Percentiles rank a stretch among this genome's conserved stretches.
These are phyloP conservation scores for Rhodomyrtus psidioides DNA, from an alignment of 441 rosid genomes.

Conservation along the genomic window DNA sequence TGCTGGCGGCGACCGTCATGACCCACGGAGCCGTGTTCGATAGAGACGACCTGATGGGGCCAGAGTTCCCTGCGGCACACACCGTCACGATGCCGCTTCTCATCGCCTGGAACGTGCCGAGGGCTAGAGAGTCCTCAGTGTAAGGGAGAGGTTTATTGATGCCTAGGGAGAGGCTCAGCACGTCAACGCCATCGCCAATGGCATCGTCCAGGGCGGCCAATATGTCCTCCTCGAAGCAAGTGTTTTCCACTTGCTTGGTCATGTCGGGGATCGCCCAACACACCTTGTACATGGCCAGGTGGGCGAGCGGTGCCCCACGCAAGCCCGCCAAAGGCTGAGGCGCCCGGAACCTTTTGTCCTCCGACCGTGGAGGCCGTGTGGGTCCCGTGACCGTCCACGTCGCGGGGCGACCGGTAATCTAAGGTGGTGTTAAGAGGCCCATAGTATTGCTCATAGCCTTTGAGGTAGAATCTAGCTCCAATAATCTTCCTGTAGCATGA, in stretches of 20 bases:
- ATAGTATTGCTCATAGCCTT: slow-evolving; percentile 31
- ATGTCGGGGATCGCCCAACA: slow-evolving; percentile 27
- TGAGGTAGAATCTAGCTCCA: slow-evolving; percentile 66
- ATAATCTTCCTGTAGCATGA: slow-evolving; percentile 47
- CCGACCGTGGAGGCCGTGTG: slow-evolving; percentile 35
- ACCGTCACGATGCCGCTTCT: slow-evolving; percentile 17
- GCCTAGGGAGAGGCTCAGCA: slow-evolving; percentile 9
- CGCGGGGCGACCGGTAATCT: slow-evolving; percentile 54
- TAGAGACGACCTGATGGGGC: slow-evolving; percentile 17
- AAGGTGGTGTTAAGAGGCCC: slow-evolving; percentile 41
- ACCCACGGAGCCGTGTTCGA: slow-evolving; percentile 32
- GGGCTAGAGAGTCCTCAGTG: slow-evolving; percentile 8
- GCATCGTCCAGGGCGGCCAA: slow-evolving; percentile 27
- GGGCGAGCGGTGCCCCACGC: slow-evolving; percentile 24
- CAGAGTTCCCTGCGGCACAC: slow-evolving; percentile 20
- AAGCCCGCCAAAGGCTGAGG: slow-evolving; percentile 24
- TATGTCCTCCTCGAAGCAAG: slow-evolving; percentile 1
- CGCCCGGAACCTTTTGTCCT: slow-evolving; percentile 11
- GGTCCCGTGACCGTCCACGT: slow-evolving; percentile 21
- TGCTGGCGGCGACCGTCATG: slow-evolving; percentile 29
- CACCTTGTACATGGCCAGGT: slow-evolving; percentile 28
- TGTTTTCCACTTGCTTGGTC: slow-evolving; percentile 8
- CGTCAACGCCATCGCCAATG: slow-evolving; percentile 20
- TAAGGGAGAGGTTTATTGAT: fast-evolving
- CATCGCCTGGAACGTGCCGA: slow-evolving; percentile 22